Evolutionary conservation across 495 filamentous ascomycete species (phyloP), one percentile per base, ranked within the genome.

Genomic region (Parathielavia hyrcaniae): DNA sequence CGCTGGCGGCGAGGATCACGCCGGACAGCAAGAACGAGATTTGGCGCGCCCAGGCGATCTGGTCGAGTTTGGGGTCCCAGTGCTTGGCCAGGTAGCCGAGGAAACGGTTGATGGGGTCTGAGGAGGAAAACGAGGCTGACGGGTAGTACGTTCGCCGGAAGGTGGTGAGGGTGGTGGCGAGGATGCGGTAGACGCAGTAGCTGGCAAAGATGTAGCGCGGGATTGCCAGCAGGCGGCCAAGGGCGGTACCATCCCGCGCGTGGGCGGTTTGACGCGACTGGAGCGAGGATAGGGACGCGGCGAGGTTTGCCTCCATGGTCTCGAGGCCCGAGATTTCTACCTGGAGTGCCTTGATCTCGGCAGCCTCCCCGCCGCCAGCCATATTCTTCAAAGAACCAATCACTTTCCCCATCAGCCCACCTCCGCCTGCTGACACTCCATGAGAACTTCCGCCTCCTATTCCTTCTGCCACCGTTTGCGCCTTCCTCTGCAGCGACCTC

Each of bases 271-370:
- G 69, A 14, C 85, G 75, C n/a, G 71, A 73, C 41, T 81, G 78
- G 6, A 91, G 74, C 44, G 79, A 61, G 23, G 76, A 59, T 1
- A 90, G 71, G 32, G 85, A 85, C 20, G 79, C 73, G 14, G 82
- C 76, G 7, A 93, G 79, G 56, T 81, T 82, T 20, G 75, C 67
- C 60, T 82, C 81, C 88, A 92, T 92, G 3, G 84, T 82, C 65
- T 86, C 82, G 19, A 93, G 78, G 0, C 89, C 89, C n/a, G 79
- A 73, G 50, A 91, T 86, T 63, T 93, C 89, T n/a, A 88, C 74
- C 41, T 83, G 75, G 1, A 93, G 76, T 1, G 81, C 71, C 58
- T 79, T 79, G 17, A 85, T 76, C 69, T 89, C 88, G 53, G 83
- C 78, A 1, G 76, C 69, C 52, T 90, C 75, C 53, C 79, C 82